Percentiles rank a stretch among this genome's conserved stretches.
These are phyloP conservation scores for Dendrobium catenatum DNA, from an alignment of 106 monocot species.

Conservation along the genomic window DNA sequence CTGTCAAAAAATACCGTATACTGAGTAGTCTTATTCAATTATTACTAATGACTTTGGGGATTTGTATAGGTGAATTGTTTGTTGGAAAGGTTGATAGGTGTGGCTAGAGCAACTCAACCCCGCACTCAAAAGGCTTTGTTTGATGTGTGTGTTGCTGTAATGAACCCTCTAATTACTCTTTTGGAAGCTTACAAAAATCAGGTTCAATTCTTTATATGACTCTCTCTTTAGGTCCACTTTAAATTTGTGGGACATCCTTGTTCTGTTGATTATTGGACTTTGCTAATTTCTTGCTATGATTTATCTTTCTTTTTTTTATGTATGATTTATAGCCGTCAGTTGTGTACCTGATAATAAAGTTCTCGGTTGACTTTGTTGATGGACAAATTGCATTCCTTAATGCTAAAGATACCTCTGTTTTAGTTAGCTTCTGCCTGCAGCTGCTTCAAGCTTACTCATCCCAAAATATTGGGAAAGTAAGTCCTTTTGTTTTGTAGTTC, in stretches of 20 bases:
- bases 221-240: not conserved
- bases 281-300: not conserved
- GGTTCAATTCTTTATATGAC: constrained; percentile 24
- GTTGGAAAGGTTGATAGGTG: constrained; percentile 90
- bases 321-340: constrained; percentile 57
- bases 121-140: constrained; percentile 83
- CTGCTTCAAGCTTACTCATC: constrained; percentile 84
- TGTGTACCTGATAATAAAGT: constrained; percentile 88
- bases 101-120: constrained; percentile 81
- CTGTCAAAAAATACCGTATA: not conserved
- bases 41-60: not conserved
- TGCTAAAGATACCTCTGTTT: constrained; percentile 62
- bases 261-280: not conserved
- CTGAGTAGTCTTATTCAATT: not conserved
- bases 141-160: constrained; percentile 66
- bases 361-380: constrained; percentile 84
- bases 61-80: constrained; percentile 69
- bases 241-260: not conserved
- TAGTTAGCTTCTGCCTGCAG: constrained; percentile 77
- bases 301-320: not conserved
- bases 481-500: constrained; percentile 1
- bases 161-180: constrained; percentile 72
- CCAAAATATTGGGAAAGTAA: constrained; percentile 92
- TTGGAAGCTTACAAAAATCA: constrained; percentile 84
- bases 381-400: constrained; percentile 69